Conservation (phyloP, 164 flowering plant species). For the Litsea cubeba region DNA sequence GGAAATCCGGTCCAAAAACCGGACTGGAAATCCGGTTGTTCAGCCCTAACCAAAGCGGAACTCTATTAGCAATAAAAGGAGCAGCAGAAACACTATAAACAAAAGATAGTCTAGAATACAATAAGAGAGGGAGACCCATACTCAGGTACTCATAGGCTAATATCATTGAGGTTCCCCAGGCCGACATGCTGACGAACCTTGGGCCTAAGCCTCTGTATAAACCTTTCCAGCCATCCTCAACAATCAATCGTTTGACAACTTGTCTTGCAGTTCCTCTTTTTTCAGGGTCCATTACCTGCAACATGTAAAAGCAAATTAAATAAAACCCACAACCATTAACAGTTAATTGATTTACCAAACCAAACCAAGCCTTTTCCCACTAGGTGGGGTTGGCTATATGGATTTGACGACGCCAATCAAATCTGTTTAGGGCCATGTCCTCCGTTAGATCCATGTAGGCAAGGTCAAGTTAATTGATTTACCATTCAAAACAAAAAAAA, state of each 20-base stretch:
- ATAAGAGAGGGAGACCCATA: constrained; percentile 28
- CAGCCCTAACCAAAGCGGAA: no score
- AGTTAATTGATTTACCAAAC: neutral
- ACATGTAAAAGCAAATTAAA: constrained; percentile 11
- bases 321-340: neutral
- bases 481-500: neutral
- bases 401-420: no score
- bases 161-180: constrained; percentile 99
- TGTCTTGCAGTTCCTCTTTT: constrained; percentile 45
- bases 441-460: no score
- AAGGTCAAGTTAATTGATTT: no score
- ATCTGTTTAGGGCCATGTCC: no score
- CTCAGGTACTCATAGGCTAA: constrained; percentile 88
- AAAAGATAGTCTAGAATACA: constrained; percentile 4
- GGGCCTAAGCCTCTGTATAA: constrained; percentile 92
- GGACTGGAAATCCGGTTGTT: no score
- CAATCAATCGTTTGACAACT: constrained; percentile 59
- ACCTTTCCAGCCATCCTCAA: constrained; percentile 92
- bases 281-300: constrained; percentile 77
- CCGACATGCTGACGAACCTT: constrained; percentile 94
- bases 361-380: no score
- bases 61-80: neutral
- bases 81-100: neutral
- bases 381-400: no score
- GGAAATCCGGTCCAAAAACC: no score